Conservation (phyloP, 495 filamentous ascomycete genomes). For the Astrothelium macrocarpum region DNA sequence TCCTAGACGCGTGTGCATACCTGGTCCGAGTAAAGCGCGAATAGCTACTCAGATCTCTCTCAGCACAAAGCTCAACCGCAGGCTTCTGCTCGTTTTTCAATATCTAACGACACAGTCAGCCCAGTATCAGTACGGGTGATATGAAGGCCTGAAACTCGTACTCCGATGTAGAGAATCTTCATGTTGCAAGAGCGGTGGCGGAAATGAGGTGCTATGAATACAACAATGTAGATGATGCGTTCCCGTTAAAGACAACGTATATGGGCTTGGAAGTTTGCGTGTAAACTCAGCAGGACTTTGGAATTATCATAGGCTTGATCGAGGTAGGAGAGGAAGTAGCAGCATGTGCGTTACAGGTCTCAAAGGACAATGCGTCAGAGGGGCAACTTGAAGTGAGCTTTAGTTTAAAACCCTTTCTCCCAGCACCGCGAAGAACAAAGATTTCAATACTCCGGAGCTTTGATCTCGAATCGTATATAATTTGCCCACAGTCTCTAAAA, state of each 20-base stretch:
- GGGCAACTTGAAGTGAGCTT: not conserved
- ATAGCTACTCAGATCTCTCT: constrained; percentile 71
- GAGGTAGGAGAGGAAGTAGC: no score
- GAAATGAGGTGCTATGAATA: constrained; percentile 10
- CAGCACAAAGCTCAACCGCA: constrained; percentile 68
- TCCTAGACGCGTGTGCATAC: constrained; percentile 40
- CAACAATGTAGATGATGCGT: not conserved
- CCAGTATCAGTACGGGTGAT: not conserved
- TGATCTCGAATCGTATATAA: not conserved
- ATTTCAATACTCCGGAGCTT: not conserved
- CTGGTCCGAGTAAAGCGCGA: constrained; percentile 67
- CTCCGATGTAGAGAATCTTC: constrained; percentile 92
- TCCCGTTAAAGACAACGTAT: not conserved
- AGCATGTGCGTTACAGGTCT: not conserved
- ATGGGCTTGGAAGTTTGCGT: no score
- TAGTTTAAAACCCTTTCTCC: no score
- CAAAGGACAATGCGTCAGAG: constrained; percentile 4
- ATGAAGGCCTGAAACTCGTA: constrained; percentile 38
- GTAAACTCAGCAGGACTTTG: no score
- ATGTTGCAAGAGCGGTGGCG: constrained; percentile 41
- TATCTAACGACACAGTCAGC: constrained; percentile 43
- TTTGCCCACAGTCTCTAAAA: not conserved
- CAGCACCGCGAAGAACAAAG: no score
- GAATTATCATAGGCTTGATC: no score
- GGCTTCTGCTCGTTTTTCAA: constrained; percentile 72